Conservation (phyloP, 148 eudicot species). For the Gaultheria prostrata region DNA sequence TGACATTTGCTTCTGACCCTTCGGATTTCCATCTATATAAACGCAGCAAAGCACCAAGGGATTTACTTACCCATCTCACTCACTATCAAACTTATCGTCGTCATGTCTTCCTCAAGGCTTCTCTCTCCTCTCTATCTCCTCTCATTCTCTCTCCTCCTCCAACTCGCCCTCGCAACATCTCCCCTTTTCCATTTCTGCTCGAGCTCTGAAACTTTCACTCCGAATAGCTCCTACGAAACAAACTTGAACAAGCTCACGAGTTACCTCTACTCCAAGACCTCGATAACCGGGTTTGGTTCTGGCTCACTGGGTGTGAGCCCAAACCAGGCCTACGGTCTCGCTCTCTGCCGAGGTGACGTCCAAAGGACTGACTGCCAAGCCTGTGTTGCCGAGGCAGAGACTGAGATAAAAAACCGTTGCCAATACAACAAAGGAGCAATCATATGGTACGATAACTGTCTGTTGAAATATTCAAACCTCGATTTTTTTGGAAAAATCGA, state of each 20-base stretch:
- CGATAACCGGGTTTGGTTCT: constrained; percentile 29
- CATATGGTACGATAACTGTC: constrained; percentile 49
- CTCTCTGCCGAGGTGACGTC: constrained; percentile 42
- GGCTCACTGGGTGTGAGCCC: constrained; percentile 20
- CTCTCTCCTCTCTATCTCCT: constrained; percentile 7
- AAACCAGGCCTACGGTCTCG: constrained; percentile 28
- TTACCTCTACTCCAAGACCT: constrained; percentile 19
- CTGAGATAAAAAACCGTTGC: constrained; percentile 22
- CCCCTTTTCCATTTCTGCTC: constrained; percentile 26
- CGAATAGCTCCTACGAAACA: constrained; percentile 15
- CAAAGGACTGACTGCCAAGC: constrained; percentile 20
- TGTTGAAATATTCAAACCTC: constrained; percentile 28
- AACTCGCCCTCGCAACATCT: neutral
- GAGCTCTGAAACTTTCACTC: constrained; percentile 11
- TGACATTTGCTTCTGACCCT: neutral
- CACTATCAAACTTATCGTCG: neutral
- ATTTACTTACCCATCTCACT: neutral
- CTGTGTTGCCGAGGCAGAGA: constrained; percentile 29
- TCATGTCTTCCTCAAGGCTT: constrained; percentile 1
- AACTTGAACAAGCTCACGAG: constrained; percentile 25
- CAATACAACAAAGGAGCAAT: constrained; percentile 29
- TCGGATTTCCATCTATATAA: neutral
- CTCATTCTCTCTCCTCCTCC: neutral
- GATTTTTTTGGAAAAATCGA: constrained; percentile 36
- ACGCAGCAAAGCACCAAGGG: neutral